Percentiles rank a stretch among this genome's conserved stretches.
These are phyloP conservation scores for Tranzscheliella williamsii DNA, from an alignment of 1,284 basidiomycete genomes.

Conservation along the genomic window DNA sequence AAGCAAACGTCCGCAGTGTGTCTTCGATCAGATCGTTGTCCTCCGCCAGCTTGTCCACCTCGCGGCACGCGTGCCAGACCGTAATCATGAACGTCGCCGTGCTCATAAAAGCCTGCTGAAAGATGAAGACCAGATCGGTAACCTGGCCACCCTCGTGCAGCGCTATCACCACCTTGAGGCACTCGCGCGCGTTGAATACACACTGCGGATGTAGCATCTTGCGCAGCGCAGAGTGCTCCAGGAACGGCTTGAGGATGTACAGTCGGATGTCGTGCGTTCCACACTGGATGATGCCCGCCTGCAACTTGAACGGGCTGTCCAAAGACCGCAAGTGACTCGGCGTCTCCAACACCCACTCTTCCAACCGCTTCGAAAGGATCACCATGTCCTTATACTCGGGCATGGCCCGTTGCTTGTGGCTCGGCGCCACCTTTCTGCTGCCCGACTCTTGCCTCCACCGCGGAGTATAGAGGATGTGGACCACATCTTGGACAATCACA, in stretches of 20 bases:
- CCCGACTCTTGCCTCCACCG: constrained; percentile 22
- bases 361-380: constrained; percentile 37
- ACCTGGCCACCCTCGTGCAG: constrained; percentile 37
- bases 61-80: constrained; percentile 48
- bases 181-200: constrained; percentile 42
- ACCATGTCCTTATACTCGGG: constrained; percentile 52
- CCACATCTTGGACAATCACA: constrained; percentile 45
- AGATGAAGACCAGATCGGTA: constrained; percentile 44
- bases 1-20: constrained; percentile 42
- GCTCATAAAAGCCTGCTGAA: constrained; percentile 51
- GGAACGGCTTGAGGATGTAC: constrained; percentile 54
- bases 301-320: constrained; percentile 37
- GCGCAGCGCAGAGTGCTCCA: constrained; percentile 37
- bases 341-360: constrained; percentile 45
- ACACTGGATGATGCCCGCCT: constrained; percentile 41
- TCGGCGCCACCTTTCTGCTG: constrained; percentile 10
- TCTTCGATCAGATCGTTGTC: constrained; percentile 48
- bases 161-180: constrained; percentile 40
- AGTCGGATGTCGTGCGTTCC: constrained; percentile 47
- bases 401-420: constrained; percentile 11
- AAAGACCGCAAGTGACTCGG: constrained; percentile 35
- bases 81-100: constrained; percentile 55
- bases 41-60: constrained; percentile 24
- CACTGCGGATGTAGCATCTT: constrained; percentile 52
- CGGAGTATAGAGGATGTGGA: constrained; percentile 40